These are phyloP conservation scores for Catunica adiposa DNA, from an alignment of 2,329 filamentous ascomycete species.

Conservation along the genomic window DNA sequence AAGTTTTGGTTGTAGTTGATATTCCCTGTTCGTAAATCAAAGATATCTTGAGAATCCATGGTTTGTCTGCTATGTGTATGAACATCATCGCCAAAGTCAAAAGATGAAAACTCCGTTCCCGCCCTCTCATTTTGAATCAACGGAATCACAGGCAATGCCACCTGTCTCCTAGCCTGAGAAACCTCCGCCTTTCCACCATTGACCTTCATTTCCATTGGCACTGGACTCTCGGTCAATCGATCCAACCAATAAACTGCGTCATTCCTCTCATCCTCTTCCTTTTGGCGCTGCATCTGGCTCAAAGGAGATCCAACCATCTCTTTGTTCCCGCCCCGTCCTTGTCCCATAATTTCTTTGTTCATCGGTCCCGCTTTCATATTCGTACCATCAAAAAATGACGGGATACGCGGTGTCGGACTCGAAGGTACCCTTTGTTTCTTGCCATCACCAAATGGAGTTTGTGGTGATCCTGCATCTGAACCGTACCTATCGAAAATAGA, in stretches of 20 bases:
- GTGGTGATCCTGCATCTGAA: slow-evolving; percentile 5
- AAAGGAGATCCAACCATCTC: slow-evolving; percentile 4
- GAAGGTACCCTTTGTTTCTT: not conserved
- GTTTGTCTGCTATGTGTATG: not conserved
- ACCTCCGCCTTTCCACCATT: slow-evolving; percentile 1
- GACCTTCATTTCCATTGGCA: slow-evolving; percentile 7
- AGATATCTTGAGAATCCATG: not conserved
- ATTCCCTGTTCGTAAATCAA: not conserved
- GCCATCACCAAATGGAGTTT: not conserved
- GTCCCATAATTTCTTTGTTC: not conserved
- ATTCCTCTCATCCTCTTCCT: not conserved
- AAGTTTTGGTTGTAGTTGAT: not conserved
- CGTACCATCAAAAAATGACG: not conserved
- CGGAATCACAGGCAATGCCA: slow-evolving; percentile 7
- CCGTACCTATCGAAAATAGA: slow-evolving; percentile 12
- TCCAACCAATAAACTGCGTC: slow-evolving; percentile 11
- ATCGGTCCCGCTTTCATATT: not conserved
- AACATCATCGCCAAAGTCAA: not conserved
- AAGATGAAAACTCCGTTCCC: not conserved
- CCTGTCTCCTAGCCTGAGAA: slow-evolving; percentile 1
- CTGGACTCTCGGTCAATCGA: slow-evolving; percentile 11
- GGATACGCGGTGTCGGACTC: not conserved
- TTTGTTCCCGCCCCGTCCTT: slow-evolving; percentile 1
- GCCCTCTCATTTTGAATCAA: slow-evolving; percentile 7
- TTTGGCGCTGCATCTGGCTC: slow-evolving; percentile 1